Base-by-base conservation (phyloP, 768 basidiomycete genomes). In the Calocybe indica region DNA sequence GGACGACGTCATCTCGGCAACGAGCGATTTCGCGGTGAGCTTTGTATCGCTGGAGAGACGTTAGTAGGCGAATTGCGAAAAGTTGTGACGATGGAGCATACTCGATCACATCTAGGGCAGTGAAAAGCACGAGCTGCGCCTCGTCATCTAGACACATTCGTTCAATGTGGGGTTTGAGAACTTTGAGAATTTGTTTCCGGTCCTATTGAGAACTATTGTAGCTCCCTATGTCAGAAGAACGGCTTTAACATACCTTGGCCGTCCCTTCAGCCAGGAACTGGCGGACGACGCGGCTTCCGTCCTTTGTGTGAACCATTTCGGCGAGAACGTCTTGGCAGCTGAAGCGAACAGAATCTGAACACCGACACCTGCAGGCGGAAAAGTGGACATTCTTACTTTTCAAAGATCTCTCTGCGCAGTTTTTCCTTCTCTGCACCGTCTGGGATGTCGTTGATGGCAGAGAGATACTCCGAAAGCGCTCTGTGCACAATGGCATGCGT, bases 221-320 rank as follows among this genome's bases (percentile, higher is more conserved):
- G 30, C 39, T 6, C 37, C 8, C 37, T 12, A 7, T 30, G 43
- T 28, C 12, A 32, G 30, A 29, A 6, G n/a, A 40, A 44, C 14
- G 0, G 3, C 38, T 13, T 1, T 10, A 36, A 56, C 61, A 13
- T 46, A 84, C 88, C 70, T 96, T 97, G 4, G 93, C 91, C 9
- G 76, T 80, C 5, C 91, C 91, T 38, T 77, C 74, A 0, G 85
- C 89, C 34, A 95, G 74, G 62, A 96, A 88, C 52, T 92, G 85
- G 37, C 93, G 81, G 3, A 88, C 92, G 28, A 79, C 83, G 14
- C 88, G 81, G 49, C 90, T 89, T 13, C 93, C 93, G 55, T 95
- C 89, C 59, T 82, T 91, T 11, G 93, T 97, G 58, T 97, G 93
- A 0, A 93, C 90, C 76, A 95, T 88, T 60, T 96, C 93, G 0